Base-by-base conservation (phyloP, 768 basidiomycete species). In the Naganishia onofrii region DNA sequence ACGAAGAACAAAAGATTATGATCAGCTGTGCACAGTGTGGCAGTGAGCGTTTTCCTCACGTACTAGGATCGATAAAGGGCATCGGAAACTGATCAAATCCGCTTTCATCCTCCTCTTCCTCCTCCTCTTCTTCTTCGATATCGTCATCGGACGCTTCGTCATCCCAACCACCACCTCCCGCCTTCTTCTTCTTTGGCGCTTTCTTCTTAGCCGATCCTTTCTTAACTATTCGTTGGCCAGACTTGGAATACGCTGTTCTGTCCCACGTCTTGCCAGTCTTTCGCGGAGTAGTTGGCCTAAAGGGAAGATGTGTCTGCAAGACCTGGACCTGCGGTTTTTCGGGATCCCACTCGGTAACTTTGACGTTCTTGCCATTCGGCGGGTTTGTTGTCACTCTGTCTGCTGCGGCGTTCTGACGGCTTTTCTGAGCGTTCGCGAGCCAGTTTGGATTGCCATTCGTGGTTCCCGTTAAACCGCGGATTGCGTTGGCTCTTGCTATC, bases 21-120 rank as follows among this genome's bases (percentile, higher is more conserved):
- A 53, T 65, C 58, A 69, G 44, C 32, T 28, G n/a, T 19, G 13
- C 31, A 23, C 6, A 36, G 6, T 28, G 13, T 46, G 38, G 21
- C 10, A 55, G 17, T 3, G 9, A 21, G 32, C 21, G 23, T 15
- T 58, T 17, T n/a, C 23, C 10, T 2, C 42, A 85, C 88, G 77
- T 78, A 90, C 90, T 80, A 66, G 86, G 79, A 53, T 80, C 78
- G 8, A 90, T 82, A 75, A 88, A 88, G 4, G 93, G 90, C 32
- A 89, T 88, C 66, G 92, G 92, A 75, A 90, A 90, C 74, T 93
- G 91, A 72, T 90, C 90, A 77, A 93, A 89, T 29, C 86, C 88
- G n/a, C 87, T 87, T 15, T 82, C 81, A n/a, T 82, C 81, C 15
- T 80, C 81, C 12, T 80, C 74, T 26, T 72, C 72, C 51, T 77